Evolutionary conservation across 306 rosid species (phyloP).

Genomic region (Coriaria nepalensis): DNA sequence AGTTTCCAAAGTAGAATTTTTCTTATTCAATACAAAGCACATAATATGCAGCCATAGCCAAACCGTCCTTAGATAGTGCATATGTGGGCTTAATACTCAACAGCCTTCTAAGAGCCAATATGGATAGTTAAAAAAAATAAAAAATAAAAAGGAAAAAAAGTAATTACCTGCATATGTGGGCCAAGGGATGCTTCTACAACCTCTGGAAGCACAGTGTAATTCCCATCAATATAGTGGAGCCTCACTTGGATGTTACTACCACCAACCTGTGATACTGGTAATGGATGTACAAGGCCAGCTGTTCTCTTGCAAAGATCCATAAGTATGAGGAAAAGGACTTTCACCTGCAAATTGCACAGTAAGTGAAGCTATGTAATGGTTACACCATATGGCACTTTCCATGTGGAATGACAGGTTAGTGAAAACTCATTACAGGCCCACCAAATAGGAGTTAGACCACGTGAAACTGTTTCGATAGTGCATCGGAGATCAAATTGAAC

Average conservation of each 20-base stretch:
- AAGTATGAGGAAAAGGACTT: constrained; percentile 71
- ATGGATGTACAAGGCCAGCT: constrained; percentile 51
- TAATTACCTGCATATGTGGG: constrained; percentile 83
- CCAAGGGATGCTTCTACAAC: constrained; percentile 91
- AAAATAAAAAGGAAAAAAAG: constrained; percentile 2
- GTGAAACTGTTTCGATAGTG: too few relatives aligned
- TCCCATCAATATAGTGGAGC: constrained; percentile 89
- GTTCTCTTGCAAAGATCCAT: constrained; percentile 87
- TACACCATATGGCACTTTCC: too few relatives aligned
- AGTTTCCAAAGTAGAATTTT: too few relatives aligned
- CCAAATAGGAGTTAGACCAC: too few relatives aligned
- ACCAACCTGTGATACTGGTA: constrained; percentile 93
- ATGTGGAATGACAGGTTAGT: too few relatives aligned
- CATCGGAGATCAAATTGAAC: too few relatives aligned
- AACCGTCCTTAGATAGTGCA: too few relatives aligned
- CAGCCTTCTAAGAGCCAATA: too few relatives aligned
- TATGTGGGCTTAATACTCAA: too few relatives aligned
- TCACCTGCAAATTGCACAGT: constrained; percentile 47
- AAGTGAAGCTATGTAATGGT: constrained; percentile 1
- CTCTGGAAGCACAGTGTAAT: constrained; percentile 85
- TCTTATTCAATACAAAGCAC: too few relatives aligned
- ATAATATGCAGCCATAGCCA: too few relatives aligned
- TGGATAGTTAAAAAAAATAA: not conserved
- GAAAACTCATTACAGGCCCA: too few relatives aligned
- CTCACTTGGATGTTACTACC: constrained; percentile 76